phyloP scores from a whole-genome alignment of 768 basidiomycete species.

The Filobasidium wieringae region DNA sequence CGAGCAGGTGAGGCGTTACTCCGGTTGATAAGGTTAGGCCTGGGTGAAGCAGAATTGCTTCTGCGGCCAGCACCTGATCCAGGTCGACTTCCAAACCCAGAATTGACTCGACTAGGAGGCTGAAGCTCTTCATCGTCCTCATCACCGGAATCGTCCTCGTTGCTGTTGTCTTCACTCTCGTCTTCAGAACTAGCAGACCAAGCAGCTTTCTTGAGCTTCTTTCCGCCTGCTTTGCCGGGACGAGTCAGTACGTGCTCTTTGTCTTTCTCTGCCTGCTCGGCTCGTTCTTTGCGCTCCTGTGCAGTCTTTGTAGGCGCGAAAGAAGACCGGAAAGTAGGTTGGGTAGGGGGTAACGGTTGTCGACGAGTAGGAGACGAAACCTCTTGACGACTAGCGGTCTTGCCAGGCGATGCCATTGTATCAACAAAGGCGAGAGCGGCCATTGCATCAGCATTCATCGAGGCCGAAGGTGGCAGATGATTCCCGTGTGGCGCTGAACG shows the following conservation, averaged over 20 bases:
- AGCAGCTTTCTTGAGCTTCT: slow-evolving; percentile 21
- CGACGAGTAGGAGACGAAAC: slow-evolving; percentile 20
- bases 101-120: background rate
- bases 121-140: slow-evolving; percentile 10
- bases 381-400: slow-evolving; percentile 21
- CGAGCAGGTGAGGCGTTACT: background rate
- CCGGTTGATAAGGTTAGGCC: background rate
- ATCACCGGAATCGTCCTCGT: slow-evolving; percentile 43
- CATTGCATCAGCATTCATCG: slow-evolving; percentile 50
- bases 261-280: slow-evolving; percentile 70
- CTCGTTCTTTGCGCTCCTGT: slow-evolving; percentile 69
- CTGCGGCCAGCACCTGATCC: background rate
- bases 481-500: background rate
- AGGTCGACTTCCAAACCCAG: background rate
- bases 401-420: slow-evolving; percentile 9
- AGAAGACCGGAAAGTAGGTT: slow-evolving; percentile 58
- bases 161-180: slow-evolving; percentile 67
- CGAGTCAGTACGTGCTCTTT: slow-evolving; percentile 63
- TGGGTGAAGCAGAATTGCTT: background rate
- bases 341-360: slow-evolving; percentile 14
- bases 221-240: slow-evolving; percentile 52
- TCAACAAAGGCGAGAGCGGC: slow-evolving; percentile 67
- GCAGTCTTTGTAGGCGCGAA: slow-evolving; percentile 79
- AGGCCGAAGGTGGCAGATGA: background rate
- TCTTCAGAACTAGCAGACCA: slow-evolving; percentile 60